Percentiles rank a stretch among this genome's conserved stretches.
Evolutionary conservation across 805 yeast species (phyloP).

Genomic region (Kluyveromyces starmeri): DNA sequence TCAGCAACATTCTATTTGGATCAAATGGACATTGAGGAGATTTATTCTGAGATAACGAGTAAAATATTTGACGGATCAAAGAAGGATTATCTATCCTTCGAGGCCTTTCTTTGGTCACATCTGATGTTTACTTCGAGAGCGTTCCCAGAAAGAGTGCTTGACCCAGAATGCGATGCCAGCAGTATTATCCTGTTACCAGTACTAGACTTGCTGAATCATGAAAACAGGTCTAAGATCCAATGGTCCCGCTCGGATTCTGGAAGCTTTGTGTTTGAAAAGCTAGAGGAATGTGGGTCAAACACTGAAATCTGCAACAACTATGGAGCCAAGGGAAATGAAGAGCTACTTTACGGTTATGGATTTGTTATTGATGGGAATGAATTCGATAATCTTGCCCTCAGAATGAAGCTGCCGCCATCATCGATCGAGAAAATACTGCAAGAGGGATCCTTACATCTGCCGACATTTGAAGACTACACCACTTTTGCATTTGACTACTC

Average conservation of each 20-base stretch:
- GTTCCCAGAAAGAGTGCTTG: conserved; percentile 52
- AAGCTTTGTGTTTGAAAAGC: conserved; percentile 43
- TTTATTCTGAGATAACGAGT: conserved; percentile 13
- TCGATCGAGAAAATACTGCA: conserved; percentile 26
- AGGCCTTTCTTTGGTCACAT: conserved; percentile 68
- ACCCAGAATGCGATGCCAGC: conserved; percentile 28
- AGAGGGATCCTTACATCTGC: conserved; percentile 30
- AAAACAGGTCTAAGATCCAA: conserved; percentile 49
- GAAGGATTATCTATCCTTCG: conserved; percentile 51
- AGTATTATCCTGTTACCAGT: conserved; percentile 69
- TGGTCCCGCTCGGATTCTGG: conserved; percentile 40
- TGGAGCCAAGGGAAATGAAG: conserved; percentile 88
- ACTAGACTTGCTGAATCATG: conserved; percentile 71
- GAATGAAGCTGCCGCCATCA: conserved; percentile 38
- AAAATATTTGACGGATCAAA: not conserved
- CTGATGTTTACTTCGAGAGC: conserved; percentile 68
- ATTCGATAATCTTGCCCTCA: conserved; percentile 56
- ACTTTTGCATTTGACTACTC: conserved; percentile 30
- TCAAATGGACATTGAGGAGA: conserved; percentile 8
- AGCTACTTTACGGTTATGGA: conserved; percentile 63
- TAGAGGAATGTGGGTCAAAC: conserved; percentile 18
- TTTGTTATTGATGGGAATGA: conserved; percentile 41
- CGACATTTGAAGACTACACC: conserved; percentile 33
- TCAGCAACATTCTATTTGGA: not conserved
- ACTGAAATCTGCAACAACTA: conserved; percentile 69